Evolutionary conservation across 768 basidiomycete genomes (phyloP), one percentile per base, ranked within the genome.

Genomic region (Suillus alpinus): DNA sequence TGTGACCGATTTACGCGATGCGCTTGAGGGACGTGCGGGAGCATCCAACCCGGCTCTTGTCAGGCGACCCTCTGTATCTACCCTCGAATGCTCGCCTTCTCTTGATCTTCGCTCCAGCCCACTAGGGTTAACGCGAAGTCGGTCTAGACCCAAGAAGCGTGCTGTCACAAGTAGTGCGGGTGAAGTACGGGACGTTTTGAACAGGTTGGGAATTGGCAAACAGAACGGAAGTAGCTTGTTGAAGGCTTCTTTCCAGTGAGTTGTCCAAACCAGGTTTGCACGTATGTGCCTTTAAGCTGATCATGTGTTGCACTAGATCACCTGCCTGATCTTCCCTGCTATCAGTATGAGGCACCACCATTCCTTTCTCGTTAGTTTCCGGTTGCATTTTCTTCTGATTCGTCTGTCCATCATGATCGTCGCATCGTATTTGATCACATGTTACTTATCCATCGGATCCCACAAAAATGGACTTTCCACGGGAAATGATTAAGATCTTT

Each of bases 1-100:
- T 26, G 94, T 96, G 26, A 87, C 85, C 1, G 94, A 95, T 69
- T 80, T 97, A 36, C 82, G 94, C 57, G 94, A 95, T 66, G 95
- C 95, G 4, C 76, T 97, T 4, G 92, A 94, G 76, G 92, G 92
- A 23, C 85, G 92, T 43, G 86, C 84, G 66, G 91, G 89, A 68
- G 84, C 90, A 82, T 92, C 92, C 16, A 93, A 91, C 69, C 83
- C 89, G 40, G 84, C 85, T 23, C 77, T 92, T 31, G 84, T 75
- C 32, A 75, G 82, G n/a, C 82, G 86, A 18, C 83, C 90, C 14
- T 92, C 92, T 14, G 77, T 92, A 53, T 91, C 91, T 46, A 91
- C 91, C 3, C 80, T 91, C 34, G 89, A 91, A 63, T 88, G 91
- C 66, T 71, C 82, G 23, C 83, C 86, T 5, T 83, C 83, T 37